Percentiles rank a stretch among this genome's conserved stretches.
Evolutionary conservation across 768 basidiomycete species (phyloP).

Genomic region (Suillus fuscotomentosus): DNA sequence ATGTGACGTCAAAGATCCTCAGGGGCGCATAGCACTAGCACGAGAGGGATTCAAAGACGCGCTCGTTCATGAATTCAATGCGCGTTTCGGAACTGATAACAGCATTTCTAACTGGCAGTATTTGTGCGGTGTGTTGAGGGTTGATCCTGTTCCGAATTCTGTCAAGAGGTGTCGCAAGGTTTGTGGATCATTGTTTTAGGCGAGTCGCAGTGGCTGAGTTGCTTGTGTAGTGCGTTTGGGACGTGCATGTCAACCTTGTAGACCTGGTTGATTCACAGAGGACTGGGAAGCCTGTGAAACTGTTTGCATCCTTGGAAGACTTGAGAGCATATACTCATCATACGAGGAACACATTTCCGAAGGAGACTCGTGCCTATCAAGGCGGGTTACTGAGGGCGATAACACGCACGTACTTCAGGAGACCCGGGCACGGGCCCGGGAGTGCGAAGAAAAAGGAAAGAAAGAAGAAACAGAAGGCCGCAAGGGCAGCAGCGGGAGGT

Average conservation of each 20-base stretch:
- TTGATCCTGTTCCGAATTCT: constrained; percentile 1
- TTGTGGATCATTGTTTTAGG: neutral
- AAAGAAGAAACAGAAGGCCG: constrained; percentile 16
- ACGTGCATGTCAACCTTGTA: constrained; percentile 29
- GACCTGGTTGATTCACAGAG: constrained; percentile 27
- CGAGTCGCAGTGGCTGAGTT: neutral
- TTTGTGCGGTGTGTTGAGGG: constrained; percentile 3
- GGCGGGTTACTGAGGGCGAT: constrained; percentile 30
- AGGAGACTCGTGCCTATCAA: constrained; percentile 18
- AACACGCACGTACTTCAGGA: constrained; percentile 15
- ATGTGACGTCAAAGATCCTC: neutral
- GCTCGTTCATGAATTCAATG: constrained; percentile 10
- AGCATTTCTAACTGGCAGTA: constrained; percentile 8
- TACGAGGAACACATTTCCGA: constrained; percentile 21
- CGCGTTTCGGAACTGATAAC: constrained; percentile 9
- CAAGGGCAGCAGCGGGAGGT: neutral
- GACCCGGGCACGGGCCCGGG: neutral
- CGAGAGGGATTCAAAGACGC: constrained; percentile 5
- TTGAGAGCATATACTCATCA: constrained; percentile 23
- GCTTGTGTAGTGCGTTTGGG: constrained; percentile 9
- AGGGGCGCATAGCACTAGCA: neutral
- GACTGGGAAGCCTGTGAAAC: constrained; percentile 12
- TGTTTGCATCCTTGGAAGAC: constrained; percentile 19
- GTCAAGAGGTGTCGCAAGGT: neutral
- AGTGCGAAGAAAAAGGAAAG: constrained; percentile 16